phyloP scores from a whole-genome alignment of 2,329 filamentous ascomycete species.

The Pezicula radicicola region DNA sequence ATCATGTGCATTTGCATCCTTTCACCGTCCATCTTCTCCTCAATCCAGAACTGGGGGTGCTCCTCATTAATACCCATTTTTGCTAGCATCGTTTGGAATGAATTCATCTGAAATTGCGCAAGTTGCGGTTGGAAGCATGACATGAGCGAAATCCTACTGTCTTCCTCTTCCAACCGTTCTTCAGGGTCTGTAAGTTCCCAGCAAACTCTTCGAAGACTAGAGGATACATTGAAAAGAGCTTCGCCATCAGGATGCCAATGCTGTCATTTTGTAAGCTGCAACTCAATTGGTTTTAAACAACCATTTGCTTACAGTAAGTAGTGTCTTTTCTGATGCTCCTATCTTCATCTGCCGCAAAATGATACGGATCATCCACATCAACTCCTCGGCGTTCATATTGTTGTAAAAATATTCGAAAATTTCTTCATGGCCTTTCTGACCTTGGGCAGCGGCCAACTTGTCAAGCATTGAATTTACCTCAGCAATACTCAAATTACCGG shows the following conservation, averaged over 20 bases:
- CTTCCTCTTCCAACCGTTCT: conserved; percentile 70
- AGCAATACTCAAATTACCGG: conserved; percentile 78
- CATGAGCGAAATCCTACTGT: conserved; percentile 77
- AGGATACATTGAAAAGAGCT: conserved; percentile 82
- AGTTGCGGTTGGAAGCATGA: conserved; percentile 96
- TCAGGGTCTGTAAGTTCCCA: conserved; percentile 84
- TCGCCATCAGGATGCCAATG: conserved; percentile 79
- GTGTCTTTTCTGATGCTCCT: conserved; percentile 81
- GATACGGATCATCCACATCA: conserved; percentile 93
- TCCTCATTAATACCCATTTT: conserved; percentile 63
- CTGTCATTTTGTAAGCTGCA: conserved; percentile 48
- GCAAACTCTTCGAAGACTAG: conserved; percentile 84
- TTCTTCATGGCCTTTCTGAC: conserved; percentile 79
- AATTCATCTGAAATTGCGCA: conserved; percentile 84
- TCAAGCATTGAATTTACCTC: conserved; percentile 89
- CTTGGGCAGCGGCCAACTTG: conserved; percentile 67
- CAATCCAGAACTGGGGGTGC: conserved; percentile 86
- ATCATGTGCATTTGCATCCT: conserved; percentile 95
- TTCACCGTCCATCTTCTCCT: conserved; percentile 96
- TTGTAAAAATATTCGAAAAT: conserved; percentile 84
- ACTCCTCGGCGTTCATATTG: conserved; percentile 87
- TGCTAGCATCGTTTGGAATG: conserved; percentile 75
- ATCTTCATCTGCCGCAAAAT: conserved; percentile 76
- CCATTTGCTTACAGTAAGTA: conserved; percentile 54
- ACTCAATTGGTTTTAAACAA: not conserved